These are phyloP conservation scores for Teunomyces pallodes DNA, from an alignment of 805 yeast species.

Conservation along the genomic window DNA sequence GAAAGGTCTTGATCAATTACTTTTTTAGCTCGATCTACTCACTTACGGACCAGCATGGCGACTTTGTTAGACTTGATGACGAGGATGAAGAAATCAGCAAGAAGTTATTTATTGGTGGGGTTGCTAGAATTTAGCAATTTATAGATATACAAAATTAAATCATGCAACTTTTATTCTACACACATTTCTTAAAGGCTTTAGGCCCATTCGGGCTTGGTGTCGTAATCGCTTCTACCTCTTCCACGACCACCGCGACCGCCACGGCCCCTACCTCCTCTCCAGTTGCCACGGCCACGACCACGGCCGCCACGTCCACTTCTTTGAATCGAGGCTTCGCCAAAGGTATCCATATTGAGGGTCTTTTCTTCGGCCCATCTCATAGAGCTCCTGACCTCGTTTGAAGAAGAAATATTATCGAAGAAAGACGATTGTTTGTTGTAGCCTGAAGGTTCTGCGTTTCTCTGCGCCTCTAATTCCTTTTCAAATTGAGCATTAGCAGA, in stretches of 20 bases:
- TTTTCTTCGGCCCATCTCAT: constrained; percentile 75
- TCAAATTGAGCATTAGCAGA: constrained; percentile 69
- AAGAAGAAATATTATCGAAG: constrained; percentile 80
- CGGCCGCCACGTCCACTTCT: constrained; percentile 23
- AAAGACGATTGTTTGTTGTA: constrained; percentile 85
- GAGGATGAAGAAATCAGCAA: constrained; percentile 22
- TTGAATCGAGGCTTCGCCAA: constrained; percentile 65
- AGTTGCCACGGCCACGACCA: constrained; percentile 33
- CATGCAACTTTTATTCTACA: background rate
- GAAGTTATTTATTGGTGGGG: constrained; percentile 27
- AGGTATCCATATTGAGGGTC: constrained; percentile 72
- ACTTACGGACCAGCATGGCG: constrained; percentile 15
- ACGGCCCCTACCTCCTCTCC: constrained; percentile 22
- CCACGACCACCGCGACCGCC: constrained; percentile 37
- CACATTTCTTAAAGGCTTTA: background rate
- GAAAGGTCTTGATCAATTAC: constrained; percentile 22
- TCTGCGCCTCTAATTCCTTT: constrained; percentile 42
- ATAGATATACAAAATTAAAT: background rate
- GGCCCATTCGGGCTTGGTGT: constrained; percentile 18
- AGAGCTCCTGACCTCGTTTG: constrained; percentile 46
- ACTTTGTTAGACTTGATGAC: constrained; percentile 14
- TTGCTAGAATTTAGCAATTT: constrained; percentile 18
- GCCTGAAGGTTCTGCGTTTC: constrained; percentile 26
- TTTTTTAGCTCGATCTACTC: constrained; percentile 26
- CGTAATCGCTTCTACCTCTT: constrained; percentile 18